These are phyloP conservation scores for Coffea humblotiana DNA, from an alignment of 305 asterid species.

Conservation along the genomic window DNA sequence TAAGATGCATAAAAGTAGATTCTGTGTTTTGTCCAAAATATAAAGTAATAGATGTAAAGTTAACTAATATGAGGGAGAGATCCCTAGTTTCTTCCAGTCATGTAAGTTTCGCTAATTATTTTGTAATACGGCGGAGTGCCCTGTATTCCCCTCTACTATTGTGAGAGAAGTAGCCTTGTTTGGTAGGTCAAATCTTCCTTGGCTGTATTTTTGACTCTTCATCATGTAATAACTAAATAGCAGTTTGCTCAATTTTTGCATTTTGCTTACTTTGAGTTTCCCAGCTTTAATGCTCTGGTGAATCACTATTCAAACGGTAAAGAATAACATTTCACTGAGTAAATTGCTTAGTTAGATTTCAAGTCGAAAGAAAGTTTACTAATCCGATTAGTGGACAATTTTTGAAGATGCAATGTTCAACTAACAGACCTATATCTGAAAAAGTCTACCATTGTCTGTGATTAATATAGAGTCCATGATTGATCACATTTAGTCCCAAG, in stretches of 20 bases:
- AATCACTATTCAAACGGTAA: too few species aligned
- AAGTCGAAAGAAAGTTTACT: too few species aligned
- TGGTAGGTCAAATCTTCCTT: not conserved
- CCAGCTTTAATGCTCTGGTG: not conserved
- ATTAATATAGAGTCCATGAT: too few species aligned
- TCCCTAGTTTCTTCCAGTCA: slow-evolving; percentile 38
- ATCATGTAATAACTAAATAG: slow-evolving; percentile 11
- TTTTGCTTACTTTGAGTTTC: not conserved
- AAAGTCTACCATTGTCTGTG: too few species aligned
- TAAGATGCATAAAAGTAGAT: slow-evolving; percentile 34
- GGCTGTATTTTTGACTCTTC: slow-evolving; percentile 12
- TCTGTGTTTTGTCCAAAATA: slow-evolving; percentile 38
- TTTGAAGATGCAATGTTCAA: too few species aligned
- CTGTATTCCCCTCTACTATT: slow-evolving; percentile 33
- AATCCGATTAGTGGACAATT: too few species aligned
- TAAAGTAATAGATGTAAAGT: slow-evolving; percentile 44
- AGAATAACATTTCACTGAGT: too few species aligned
- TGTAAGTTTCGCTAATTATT: slow-evolving; percentile 59
- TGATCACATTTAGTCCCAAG: too few species aligned
- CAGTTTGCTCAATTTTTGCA: not conserved
- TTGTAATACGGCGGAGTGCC: slow-evolving; percentile 48
- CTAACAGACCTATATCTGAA: too few species aligned
- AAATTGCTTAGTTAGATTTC: too few species aligned
- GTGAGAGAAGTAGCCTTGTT: slow-evolving; percentile 29
- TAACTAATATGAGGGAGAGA: slow-evolving; percentile 47